Conservation (phyloP, 257 asterid species). For the Solanum pimpinellifolium region DNA sequence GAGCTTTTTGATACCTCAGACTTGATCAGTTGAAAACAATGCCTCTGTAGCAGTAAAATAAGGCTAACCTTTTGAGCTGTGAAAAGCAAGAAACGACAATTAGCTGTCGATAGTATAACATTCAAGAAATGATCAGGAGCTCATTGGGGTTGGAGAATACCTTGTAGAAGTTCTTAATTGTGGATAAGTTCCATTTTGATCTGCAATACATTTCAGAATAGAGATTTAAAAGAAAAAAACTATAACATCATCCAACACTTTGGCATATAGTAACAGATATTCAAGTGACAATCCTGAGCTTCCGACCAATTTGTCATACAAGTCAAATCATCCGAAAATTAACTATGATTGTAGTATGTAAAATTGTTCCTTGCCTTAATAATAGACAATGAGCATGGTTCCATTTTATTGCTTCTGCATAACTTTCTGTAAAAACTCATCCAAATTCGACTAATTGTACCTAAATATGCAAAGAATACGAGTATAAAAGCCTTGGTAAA, state of each 20-base stretch:
- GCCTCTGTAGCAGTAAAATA: not conserved
- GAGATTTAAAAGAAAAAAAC: not conserved
- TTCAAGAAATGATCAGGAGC: not conserved
- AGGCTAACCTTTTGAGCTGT: constrained; percentile 79
- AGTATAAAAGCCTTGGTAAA: not conserved
- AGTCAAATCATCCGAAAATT: not conserved
- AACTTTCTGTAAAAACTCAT: not conserved
- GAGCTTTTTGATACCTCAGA: not conserved
- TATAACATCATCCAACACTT: constrained; percentile 9
- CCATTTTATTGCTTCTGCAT: no score
- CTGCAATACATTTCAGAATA: constrained; percentile 31
- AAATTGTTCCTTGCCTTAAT: no score
- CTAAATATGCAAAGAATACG: not conserved
- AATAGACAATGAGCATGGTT: no score
- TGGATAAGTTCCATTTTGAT: constrained; percentile 73
- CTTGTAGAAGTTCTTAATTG: constrained; percentile 36
- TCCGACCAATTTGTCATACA: not conserved
- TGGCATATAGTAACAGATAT: not conserved
- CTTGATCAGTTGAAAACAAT: constrained; percentile 3
- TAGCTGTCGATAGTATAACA: constrained; percentile 2
- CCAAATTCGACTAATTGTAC: not conserved
- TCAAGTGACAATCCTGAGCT: not conserved
- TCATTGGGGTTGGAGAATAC: constrained; percentile 17
- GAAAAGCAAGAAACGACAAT: constrained; percentile 9
- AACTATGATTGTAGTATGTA: not conserved